These are phyloP conservation scores for Talaromyces sp. DNA, from an alignment of 2,329 filamentous ascomycete species.

Conservation along the genomic window DNA sequence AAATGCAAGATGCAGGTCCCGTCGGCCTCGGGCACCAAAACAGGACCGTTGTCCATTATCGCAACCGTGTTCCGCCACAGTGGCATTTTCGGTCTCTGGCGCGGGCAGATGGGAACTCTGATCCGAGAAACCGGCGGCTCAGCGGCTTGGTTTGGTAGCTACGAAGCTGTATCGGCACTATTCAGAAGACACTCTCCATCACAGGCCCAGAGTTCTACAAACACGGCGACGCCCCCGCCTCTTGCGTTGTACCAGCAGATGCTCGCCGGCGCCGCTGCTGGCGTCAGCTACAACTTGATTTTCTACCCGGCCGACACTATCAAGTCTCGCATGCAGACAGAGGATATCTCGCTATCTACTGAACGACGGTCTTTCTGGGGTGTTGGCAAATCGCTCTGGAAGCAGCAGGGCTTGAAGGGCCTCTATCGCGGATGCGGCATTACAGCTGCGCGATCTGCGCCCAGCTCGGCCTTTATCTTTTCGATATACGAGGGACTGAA, in stretches of 20 bases:
- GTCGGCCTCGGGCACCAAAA: slow-evolving; percentile 31
- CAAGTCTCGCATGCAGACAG: slow-evolving; percentile 95
- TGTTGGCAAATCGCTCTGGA: slow-evolving; percentile 72
- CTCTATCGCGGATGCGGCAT: slow-evolving; percentile 94
- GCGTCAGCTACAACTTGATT: slow-evolving; percentile 91
- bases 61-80: slow-evolving; percentile 75
- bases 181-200: slow-evolving; percentile 51
- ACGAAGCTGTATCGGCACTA: slow-evolving; percentile 70
- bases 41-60: slow-evolving; percentile 67
- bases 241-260: slow-evolving; percentile 84
- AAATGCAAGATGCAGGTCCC: slow-evolving; percentile 98
- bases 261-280: slow-evolving; percentile 77
- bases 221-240: slow-evolving; percentile 37
- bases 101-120: slow-evolving; percentile 86
- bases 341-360: slow-evolving; percentile 49
- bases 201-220: slow-evolving; percentile 2
- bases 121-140: slow-evolving; percentile 91
- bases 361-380: slow-evolving; percentile 62
- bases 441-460: slow-evolving; percentile 79
- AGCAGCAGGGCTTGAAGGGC: slow-evolving; percentile 72
- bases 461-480: slow-evolving; percentile 97
- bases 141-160: slow-evolving; percentile 91
- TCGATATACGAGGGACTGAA: slow-evolving; percentile 88
- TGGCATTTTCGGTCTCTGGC: slow-evolving; percentile 85
- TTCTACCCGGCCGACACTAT: slow-evolving; percentile 98